A percentile compares a stretch with the other conserved stretches of the same genome.
These are phyloP conservation scores for Exophiala viscosa DNA, from an alignment of 2,329 filamentous ascomycete species.

Conservation along the genomic window DNA sequence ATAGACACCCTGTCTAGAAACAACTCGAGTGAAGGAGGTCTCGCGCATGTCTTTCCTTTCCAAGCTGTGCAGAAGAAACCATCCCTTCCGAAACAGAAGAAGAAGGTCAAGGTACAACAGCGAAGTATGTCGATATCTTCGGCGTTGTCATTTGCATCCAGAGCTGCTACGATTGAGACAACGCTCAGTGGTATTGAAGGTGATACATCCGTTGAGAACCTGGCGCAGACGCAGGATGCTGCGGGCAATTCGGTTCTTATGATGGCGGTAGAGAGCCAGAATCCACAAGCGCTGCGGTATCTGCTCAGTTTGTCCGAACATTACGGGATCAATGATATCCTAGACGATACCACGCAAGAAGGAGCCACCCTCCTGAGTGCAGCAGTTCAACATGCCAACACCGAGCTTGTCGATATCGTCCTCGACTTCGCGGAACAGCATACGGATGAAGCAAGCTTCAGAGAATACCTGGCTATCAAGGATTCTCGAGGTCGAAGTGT, in stretches of 20 bases:
- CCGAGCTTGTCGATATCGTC: conserved; percentile 69
- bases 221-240: conserved; percentile 55
- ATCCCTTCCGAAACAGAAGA: conserved; percentile 43
- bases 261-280: conserved; percentile 76
- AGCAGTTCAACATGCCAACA: conserved; percentile 79
- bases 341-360: conserved; percentile 84
- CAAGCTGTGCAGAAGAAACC: conserved; percentile 53
- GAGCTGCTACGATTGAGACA: conserved; percentile 73
- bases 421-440: conserved; percentile 65
- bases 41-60: conserved; percentile 90
- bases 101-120: conserved; percentile 85
- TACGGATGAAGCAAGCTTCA: conserved; percentile 54
- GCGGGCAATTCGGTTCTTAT: conserved; percentile 80
- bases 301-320: conserved; percentile 72
- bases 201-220: conserved; percentile 73
- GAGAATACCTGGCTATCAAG: conserved; percentile 67
- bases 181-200: conserved; percentile 71
- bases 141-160: conserved; percentile 75
- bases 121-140: conserved; percentile 85
- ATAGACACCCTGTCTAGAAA: conserved; percentile 34
- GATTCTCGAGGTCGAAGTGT: conserved; percentile 83
- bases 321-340: conserved; percentile 66
- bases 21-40: conserved; percentile 40
- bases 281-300: conserved; percentile 70
- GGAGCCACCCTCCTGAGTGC: conserved; percentile 85